Evolutionary conservation across 306 rosid species (phyloP), one percentile per base, ranked within the genome.

Genomic region (Quercus variabilis): DNA sequence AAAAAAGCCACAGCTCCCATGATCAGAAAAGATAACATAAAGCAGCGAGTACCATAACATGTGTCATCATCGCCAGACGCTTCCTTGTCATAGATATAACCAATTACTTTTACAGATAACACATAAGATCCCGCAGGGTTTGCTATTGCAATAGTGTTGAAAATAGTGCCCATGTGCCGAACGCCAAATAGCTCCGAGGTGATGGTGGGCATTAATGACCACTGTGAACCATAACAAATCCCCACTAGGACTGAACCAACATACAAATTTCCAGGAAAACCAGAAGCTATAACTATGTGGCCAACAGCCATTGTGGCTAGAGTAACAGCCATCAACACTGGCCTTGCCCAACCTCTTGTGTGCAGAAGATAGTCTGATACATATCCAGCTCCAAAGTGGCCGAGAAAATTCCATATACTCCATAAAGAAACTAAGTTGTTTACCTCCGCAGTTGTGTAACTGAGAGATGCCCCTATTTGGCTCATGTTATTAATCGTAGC

Each of bases 341-440:
- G 98, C 88, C 98, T 86, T 0, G 94, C 90, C 92, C 88, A 95
- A 35, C 98, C 94, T 77, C 77, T 83, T n/a, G 51, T 79, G 68
- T 89, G 98, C 75, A 95, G 86, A 20, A 95, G 70, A 73, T 82
- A 90, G 79, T 95, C 99, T 0, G 99, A 95, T 33, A 89, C 46
- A 73, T 86, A 92, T 1, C 99, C 99, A 5, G 92, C 97, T 58
- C 97, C 99, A 30, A 94, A 91, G 62, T 97, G 97, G 55, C 99
- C 97, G 0, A 92, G 91, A 80, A 94, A 92, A 71, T 94, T 92
- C 99, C 99, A 94, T 89, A 92, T 90, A 74, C 99, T 92, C 97
- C 97, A 94, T 2, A 94, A 49, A 26, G 99, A 91, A 38, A 94
- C 97, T 70, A 94, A 79, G 23, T 90, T 88, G 23, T 79, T 84